phyloP scores from a whole-genome alignment of 140 eudicot species.

The Senecio squalidus region DNA sequence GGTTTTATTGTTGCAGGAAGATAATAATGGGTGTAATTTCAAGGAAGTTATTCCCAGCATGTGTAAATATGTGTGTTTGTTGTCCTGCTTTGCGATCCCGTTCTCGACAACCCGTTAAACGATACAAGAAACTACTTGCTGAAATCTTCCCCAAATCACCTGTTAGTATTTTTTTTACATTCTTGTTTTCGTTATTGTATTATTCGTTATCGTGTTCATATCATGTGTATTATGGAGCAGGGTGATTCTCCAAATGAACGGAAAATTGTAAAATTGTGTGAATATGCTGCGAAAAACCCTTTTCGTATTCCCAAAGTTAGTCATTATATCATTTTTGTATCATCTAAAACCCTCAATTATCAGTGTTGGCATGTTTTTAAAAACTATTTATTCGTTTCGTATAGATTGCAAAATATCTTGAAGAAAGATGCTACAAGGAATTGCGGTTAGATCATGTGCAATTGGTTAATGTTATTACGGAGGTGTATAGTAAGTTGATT shows the following conservation, averaged over 20 bases:
- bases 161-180: constrained; percentile 40
- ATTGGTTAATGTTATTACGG: constrained; percentile 51
- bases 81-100: constrained; percentile 95
- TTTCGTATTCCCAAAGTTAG: constrained; percentile 86
- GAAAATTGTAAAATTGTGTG: constrained; percentile 75
- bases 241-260: constrained; percentile 65
- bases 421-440: constrained; percentile 94
- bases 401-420: constrained; percentile 89
- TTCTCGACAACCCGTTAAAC: constrained; percentile 90
- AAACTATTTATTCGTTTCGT: constrained; percentile 7
- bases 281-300: constrained; percentile 97
- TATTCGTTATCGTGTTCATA: neutral
- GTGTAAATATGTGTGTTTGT: constrained; percentile 93
- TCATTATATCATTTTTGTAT: neutral
- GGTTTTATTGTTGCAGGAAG: constrained; percentile 30
- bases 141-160: constrained; percentile 89
- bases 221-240: constrained; percentile 41
- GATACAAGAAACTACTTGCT: constrained; percentile 87
- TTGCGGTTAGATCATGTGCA: constrained; percentile 61
- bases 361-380: neutral
- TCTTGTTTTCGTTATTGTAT: neutral
- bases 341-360: neutral
- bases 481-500: constrained; percentile 70
- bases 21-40: constrained; percentile 93
- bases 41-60: constrained; percentile 88